Evolutionary conservation across 2,329 filamentous ascomycete species (phyloP).

Genomic region (Amphichorda felina): DNA sequence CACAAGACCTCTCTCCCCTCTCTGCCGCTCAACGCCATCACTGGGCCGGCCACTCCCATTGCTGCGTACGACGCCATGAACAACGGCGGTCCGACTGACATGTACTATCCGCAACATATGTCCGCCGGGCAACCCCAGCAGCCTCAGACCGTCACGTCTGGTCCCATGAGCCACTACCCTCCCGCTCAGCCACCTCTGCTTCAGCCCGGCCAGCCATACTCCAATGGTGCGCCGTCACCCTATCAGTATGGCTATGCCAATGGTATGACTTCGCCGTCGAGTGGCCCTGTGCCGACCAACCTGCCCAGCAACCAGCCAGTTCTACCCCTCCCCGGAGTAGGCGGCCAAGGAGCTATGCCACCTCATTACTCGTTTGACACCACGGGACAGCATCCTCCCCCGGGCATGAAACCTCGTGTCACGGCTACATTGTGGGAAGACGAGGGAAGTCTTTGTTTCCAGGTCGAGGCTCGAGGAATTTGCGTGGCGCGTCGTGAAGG

Average conservation of each 20-base stretch:
- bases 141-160: conserved; percentile 66
- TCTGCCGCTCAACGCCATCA: conserved; percentile 34
- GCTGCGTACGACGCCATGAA: conserved; percentile 55
- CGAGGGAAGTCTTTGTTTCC: conserved; percentile 93
- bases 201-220: conserved; percentile 39
- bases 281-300: conserved; percentile 55
- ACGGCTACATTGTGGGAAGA: conserved; percentile 98
- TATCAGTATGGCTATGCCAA: conserved; percentile 68
- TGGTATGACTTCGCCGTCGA: conserved; percentile 69
- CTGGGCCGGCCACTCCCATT: conserved; percentile 17
- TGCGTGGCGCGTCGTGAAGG: conserved; percentile 92
- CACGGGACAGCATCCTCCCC: conserved; percentile 84
- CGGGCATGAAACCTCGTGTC: conserved; percentile 90
- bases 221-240: conserved; percentile 46
- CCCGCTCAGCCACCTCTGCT: conserved; percentile 66
- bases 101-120: conserved; percentile 78
- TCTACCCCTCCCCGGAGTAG: conserved; percentile 55
- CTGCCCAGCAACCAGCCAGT: conserved; percentile 50
- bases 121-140: conserved; percentile 64
- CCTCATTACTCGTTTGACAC: conserved; percentile 60
- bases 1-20: conserved; percentile 66
- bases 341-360: conserved; percentile 34
- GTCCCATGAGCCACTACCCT: conserved; percentile 64
- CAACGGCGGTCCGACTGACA: conserved; percentile 62
- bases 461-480: conserved; percentile 91